Evolutionary conservation across 1,284 basidiomycete genomes (phyloP), one percentile per base, ranked within the genome.

Genomic region (Moesziomyces globuligerus): DNA sequence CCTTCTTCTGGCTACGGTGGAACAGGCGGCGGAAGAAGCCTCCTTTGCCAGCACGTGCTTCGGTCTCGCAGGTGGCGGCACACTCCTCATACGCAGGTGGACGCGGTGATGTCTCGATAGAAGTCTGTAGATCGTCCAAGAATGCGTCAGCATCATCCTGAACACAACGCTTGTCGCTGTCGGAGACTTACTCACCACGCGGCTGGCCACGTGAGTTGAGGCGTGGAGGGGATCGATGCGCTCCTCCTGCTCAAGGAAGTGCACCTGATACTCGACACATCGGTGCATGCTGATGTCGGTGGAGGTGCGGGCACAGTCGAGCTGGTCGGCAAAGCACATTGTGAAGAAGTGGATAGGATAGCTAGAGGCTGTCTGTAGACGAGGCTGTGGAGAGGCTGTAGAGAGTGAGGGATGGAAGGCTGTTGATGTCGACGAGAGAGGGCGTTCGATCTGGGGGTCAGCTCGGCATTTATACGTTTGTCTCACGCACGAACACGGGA

Each of bases 311-410:
- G 34, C 11, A 17, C 23, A 17, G 43, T 47, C 34, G 34, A 66
- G 44, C 0, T 55, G 48, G 20, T 66, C 62, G 44, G 51, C 55
- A 26, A 45, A 48, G 56, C 62, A 66, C 62, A 66, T 65, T 2
- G 25, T 54, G 47, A 32, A 21, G 4, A 26, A 20, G 28, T 29
- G n/a, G 36, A 21, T 20, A 7, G 6, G 34, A 37, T 5, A 17
- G 28, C 17, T 40, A 2, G 17, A 17, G 8, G 21, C 8, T 25
- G 21, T 11, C 26, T 28, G 29, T n/a, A 10, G 17, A 8, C 17
- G 38, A 36, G 9, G 8, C 3, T 7, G 44, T 20, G 32, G 15
- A 34, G 32, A 3, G 4, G 7, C 7, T 11, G 28, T 20, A 23
- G 10, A 15, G n/a, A 3, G 4, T 5, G 18, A 23, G 23, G 24